Base-by-base conservation (phyloP, 2,329 filamentous ascomycete species). In the Pseudogymnoascus sp. region DNA sequence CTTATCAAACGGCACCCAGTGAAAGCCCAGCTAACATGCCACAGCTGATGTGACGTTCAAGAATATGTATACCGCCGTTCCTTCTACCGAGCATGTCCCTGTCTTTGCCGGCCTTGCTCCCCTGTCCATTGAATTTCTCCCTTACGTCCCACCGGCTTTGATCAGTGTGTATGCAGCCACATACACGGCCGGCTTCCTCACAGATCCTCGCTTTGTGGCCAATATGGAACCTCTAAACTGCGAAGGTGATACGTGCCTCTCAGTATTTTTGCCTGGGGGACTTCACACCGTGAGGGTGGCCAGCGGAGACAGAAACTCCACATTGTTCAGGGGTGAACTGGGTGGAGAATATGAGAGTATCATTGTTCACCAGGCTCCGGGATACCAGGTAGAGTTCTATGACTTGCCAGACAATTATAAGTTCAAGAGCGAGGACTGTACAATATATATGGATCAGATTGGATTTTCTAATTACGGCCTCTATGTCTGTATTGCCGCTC, bases 31-130 rank as follows among this genome's bases (percentile, higher is more conserved):
- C 45, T 52, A 52, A 52, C 45, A 30, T 52, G 15, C 3, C 15
- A 52, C 23, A 52, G 45, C 45, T 52, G 45, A 52, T 52, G 45
- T 52, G 45, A 52, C 45, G 45, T 52, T 52, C 26, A 52, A 52
- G 30, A 52, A 52, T 8, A 52, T 52, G 45, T 52, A 52, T 30
- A 52, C 23, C 7, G 45, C 45, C 23, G 23, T 52, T 52, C 26
- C 26, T 52, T 52, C 23, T 7, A 18, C n/a, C 2, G 45, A n/a
- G 30, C 23, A 12, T 18, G 45, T 52, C n/a, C 45, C 45, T 15
- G 45, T 52, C 13, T 9, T 52, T 9, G 45, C 45, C 30, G 45
- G 45, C 23, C 45, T 52, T 52, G 45, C 45, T 28, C 45, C 45
- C 45, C 26, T 52, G 26, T 52, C 45, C n/a, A 12, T 52, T n/a